Evolutionary conservation across 345 rosid species (phyloP), one percentile per base, ranked within the genome.

Genomic region (Chamaenerion angustifolium): DNA sequence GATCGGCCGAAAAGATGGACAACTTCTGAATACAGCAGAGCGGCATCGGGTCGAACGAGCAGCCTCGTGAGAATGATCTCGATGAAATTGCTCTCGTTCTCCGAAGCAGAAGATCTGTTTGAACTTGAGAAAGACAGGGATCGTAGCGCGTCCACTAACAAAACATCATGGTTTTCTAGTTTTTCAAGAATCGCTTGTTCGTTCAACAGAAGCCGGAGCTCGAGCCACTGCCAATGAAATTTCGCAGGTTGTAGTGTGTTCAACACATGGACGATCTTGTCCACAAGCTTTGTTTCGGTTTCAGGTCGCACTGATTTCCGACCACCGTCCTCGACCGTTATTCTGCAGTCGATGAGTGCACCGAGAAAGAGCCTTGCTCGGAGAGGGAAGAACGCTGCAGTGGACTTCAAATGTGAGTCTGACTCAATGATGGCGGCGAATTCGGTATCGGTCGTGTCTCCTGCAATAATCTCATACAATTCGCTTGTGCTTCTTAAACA

Each of bases 151-250:
- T 82, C 99, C 40, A 71, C 74, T 47, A 88, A 60, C 48, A 88
- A 67, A 68, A 61, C 71, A 49, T 88, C 95, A 52, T 70, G 82
- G 55, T 61, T 71, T 51, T 88, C 96, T 27, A 85, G 81, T 70
- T 81, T 82, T 56, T 93, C 99, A 66, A 84, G 57, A 11, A 88
- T 77, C 15, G 92, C 80, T 70, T 93, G 99, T 63, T 93, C 99
- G 55, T 93, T 85, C 70, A 93, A 73, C 62, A 93, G 99, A 58
- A 93, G 75, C 74, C 99, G 76, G 51, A 88, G 94, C 71, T 93
- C 99, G 69, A 93, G 73, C 96, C 96, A 93, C 68, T 93, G 99
- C 99, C 99, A 93, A 67, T 81, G 96, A 62, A 93, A 93, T 60
- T 88, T 93, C 14, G 97, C 97, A 64, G 99, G 96, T 60, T 88